These are phyloP conservation scores for Castanospermum australe DNA, from an alignment of 306 rosid species.

Conservation along the genomic window DNA sequence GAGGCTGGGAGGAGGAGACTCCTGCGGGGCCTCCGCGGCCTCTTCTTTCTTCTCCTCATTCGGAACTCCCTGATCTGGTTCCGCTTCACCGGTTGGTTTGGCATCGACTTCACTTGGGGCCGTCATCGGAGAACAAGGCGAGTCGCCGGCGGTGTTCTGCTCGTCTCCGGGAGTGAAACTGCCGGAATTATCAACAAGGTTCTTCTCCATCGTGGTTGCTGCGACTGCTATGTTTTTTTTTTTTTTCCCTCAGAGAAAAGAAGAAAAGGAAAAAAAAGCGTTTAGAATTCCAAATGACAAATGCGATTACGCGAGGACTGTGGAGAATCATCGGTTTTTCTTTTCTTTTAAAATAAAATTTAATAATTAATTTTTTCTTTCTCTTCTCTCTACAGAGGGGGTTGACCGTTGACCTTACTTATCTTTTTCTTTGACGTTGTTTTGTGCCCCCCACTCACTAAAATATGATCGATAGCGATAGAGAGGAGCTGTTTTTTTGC, in stretches of 20 bases:
- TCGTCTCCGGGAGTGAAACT: not conserved
- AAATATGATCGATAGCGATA: conserved; percentile 16
- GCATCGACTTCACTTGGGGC: conserved; percentile 13
- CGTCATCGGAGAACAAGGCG: not conserved
- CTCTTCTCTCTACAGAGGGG: not conserved
- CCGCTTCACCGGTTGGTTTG: not conserved
- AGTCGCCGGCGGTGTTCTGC: not conserved
- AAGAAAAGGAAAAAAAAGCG: conserved; percentile 20
- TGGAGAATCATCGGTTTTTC: conserved; percentile 38
- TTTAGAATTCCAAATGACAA: conserved; percentile 27
- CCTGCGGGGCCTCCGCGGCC: not conserved
- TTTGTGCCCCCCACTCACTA: conserved; percentile 30
- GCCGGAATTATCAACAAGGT: conserved; percentile 25
- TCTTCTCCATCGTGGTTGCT: conserved; percentile 47
- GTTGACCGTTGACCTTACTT: conserved; percentile 40
- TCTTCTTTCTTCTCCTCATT: conserved; percentile 13
- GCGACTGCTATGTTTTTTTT: conserved; percentile 32
- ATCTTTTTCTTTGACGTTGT: not conserved
- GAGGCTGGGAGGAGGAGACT: conserved; percentile 30
- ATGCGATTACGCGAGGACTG: conserved; percentile 30
- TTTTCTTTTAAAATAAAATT: not conserved
- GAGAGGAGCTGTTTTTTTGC: not conserved
- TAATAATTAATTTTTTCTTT: not conserved
- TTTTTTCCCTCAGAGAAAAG: not conserved
- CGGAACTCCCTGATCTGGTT: not conserved